Conservation (phyloP, 257 asterid genomes). For the Gynochthodes officinalis region DNA sequence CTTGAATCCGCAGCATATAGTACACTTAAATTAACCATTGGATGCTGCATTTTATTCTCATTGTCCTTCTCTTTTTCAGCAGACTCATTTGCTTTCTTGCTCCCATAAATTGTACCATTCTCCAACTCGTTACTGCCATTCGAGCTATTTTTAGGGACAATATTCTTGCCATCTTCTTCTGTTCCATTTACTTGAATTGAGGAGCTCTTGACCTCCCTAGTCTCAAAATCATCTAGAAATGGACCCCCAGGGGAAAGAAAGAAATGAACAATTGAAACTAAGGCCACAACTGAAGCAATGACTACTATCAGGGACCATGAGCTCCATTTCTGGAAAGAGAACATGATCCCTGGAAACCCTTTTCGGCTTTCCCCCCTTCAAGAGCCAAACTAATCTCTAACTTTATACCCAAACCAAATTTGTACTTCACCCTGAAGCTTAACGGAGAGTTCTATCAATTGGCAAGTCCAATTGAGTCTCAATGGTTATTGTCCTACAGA, state of each 20-base stretch:
- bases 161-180: constrained; percentile 13
- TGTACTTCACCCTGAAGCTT: constrained; percentile 1
- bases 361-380: constrained; percentile 18
- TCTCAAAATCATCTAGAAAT: constrained; percentile 50
- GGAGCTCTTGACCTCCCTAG: constrained; percentile 40
- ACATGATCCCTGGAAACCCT: constrained; percentile 56
- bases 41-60: constrained; percentile 22
- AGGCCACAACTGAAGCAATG: constrained; percentile 57
- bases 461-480: constrained; percentile 7
- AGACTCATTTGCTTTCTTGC: constrained; percentile 18
- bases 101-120: constrained; percentile 21
- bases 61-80: constrained; percentile 25
- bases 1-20: constrained; percentile 61
- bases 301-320: constrained; percentile 74
- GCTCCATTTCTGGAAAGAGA: constrained; percentile 72
- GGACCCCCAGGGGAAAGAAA: constrained; percentile 62
- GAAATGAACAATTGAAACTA: constrained; percentile 69
- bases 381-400: constrained; percentile 8
- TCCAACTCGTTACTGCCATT: constrained; percentile 11
- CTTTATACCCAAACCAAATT: constrained; percentile 2
- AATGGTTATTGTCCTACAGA: constrained; percentile 25
- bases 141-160: constrained; percentile 11
- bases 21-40: constrained; percentile 44
- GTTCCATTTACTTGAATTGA: constrained; percentile 48
- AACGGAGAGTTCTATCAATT: neutral